Evolutionary conservation across 225 moss, liverwort and hornwort genomes (phyloP), one percentile per base, ranked within the genome.

Genomic region (Physcomitrellopsis africana): DNA sequence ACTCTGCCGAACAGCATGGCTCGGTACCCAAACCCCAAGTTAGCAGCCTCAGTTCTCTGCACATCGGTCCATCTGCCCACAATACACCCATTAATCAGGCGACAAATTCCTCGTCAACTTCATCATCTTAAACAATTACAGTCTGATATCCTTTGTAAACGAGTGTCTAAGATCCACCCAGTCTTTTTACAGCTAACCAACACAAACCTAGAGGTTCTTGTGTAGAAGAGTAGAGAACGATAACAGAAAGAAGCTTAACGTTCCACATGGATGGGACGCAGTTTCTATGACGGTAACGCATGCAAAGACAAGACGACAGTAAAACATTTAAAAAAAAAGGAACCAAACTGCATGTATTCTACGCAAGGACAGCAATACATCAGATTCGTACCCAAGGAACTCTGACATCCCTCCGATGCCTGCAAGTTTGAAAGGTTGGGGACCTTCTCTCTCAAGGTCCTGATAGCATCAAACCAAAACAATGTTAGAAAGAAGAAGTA

Each of bases 341-440:
- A 54, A 56, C 47, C 17, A 10, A 69, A 48, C 18, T 46, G 29
- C 18, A 24, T 11, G 7, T 58, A 9, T 16, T 11, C 2, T 8
- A 22, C 51, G 15, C 24, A 16, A 66, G 47, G 18, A 69, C 16
- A 24, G 29, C 63, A 54, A 23, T 19, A 13, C 63, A 63, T 64
- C 41, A 49, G 7, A 23, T 70, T 63, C 82, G 73, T 79, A 93
- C 91, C 94, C 94, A 61, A 94, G 69, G 75, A 94, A 94, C 67
- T 94, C 87, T 19, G 91, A 94, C 20, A 92, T 84, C 41, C 94
- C 94, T 60, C 94, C 94, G 32, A 94, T 87, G 60, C 92, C 89
- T 10, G 89, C 94, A 76, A 94, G 90, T 70, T 89, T 94, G 61
- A 94, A 89, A 58, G 89, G 83, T 60, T 82, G 63, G 15, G 94